These are phyloP conservation scores for Pestalotiopsis sp. DNA, from an alignment of 2,329 filamentous ascomycete species.

Conservation along the genomic window DNA sequence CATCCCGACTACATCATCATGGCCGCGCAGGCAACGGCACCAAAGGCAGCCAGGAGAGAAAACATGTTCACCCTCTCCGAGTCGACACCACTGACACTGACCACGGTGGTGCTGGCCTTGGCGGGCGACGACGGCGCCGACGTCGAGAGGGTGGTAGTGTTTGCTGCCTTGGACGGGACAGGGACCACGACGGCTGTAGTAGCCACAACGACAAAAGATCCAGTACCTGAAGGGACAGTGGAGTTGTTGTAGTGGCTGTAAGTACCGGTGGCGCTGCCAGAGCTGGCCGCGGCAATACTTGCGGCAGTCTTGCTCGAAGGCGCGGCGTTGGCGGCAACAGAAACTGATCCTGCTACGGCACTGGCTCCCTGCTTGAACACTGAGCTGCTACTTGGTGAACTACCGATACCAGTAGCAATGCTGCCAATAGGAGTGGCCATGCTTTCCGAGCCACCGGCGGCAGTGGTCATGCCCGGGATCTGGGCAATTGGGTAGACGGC, in stretches of 20 bases:
- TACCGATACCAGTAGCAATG: background rate
- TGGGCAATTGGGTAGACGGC: constrained; percentile 54
- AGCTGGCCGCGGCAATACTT: background rate
- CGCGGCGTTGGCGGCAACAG: constrained; percentile 5
- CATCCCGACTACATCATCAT: background rate
- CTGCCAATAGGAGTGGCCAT: too few species aligned
- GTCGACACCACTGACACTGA: background rate
- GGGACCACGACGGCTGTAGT: background rate
- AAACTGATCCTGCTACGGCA: constrained; percentile 53
- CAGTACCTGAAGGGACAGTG: background rate
- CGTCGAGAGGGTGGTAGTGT: background rate
- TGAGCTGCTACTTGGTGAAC: background rate
- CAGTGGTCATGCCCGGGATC: constrained; percentile 30
- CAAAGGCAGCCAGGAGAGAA: background rate
- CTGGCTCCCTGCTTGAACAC: constrained; percentile 42
- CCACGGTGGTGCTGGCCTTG: background rate
- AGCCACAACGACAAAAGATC: background rate
- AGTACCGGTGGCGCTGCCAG: background rate
- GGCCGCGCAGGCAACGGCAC: background rate
- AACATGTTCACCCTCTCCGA: background rate
- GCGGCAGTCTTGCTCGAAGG: background rate
- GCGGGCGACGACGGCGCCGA: background rate
- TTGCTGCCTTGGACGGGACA: background rate
- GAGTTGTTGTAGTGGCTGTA: background rate
- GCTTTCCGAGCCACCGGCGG: too few species aligned